A percentile compares a stretch with the other conserved stretches of the same genome.
Conservation (phyloP, 345 rosid genomes). For the Bruguiera gymnorhiza region DNA sequence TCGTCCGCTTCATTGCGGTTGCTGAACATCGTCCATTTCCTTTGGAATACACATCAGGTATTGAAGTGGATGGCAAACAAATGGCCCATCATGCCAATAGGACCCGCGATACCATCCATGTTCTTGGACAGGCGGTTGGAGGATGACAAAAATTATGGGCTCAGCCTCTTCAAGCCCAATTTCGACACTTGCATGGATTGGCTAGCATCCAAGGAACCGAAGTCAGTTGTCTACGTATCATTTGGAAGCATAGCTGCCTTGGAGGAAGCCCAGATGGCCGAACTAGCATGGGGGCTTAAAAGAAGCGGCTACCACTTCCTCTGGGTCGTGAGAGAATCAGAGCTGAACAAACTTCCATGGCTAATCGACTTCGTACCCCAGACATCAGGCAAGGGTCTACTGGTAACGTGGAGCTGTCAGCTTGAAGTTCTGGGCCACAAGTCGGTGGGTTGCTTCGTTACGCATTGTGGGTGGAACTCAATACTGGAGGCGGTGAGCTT, state of each 20-base stretch:
- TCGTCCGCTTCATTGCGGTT: no score
- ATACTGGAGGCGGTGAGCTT: constrained; percentile 44
- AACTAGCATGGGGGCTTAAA: constrained; percentile 46
- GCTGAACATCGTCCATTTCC: no score
- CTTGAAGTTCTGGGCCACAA: constrained; percentile 44
- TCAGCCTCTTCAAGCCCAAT: constrained; percentile 33
- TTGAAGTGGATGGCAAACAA: constrained; percentile 25
- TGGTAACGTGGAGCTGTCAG: constrained; percentile 53
- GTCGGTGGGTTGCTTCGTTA: constrained; percentile 52
- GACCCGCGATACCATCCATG: constrained; percentile 39
- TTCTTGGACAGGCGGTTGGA: constrained; percentile 29
- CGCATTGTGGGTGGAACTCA: constrained; percentile 71
- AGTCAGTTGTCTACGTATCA: constrained; percentile 55
- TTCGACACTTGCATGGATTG: constrained; percentile 34
- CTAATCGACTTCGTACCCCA: constrained; percentile 7
- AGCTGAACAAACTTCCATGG: constrained; percentile 38
- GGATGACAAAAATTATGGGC: constrained; percentile 30
- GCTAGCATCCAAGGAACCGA: constrained; percentile 42
- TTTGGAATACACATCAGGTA: constrained; percentile 1
- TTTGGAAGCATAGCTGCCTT: constrained; percentile 53
- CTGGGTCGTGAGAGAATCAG: constrained; percentile 63
- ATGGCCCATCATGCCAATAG: constrained; percentile 21
- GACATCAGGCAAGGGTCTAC: constrained; percentile 29
- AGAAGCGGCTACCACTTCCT: constrained; percentile 28
- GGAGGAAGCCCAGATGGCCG: constrained; percentile 46